Conservation (phyloP, 2,329 filamentous ascomycete genomes). For the Stagonosporopsis rhizophila region DNA sequence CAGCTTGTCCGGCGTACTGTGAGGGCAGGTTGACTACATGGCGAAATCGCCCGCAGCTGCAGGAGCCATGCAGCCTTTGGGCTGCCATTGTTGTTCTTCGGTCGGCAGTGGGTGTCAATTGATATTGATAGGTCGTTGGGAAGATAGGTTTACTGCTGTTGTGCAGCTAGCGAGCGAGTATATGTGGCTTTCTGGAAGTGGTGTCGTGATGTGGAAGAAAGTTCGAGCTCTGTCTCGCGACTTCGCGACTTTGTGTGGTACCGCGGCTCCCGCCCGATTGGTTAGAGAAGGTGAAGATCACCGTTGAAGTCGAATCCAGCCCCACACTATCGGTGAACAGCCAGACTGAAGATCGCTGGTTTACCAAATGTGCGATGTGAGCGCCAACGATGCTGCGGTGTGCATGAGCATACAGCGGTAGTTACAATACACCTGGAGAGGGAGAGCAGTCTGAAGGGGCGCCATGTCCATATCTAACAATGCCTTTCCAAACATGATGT, state of each 20-base stretch:
- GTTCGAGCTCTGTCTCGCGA: slow-evolving; percentile 17
- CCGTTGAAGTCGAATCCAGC: slow-evolving; percentile 1
- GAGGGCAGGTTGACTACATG: slow-evolving; percentile 77
- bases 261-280: slow-evolving; percentile 8
- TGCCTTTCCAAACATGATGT: neutral
- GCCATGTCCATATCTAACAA: too few relatives aligned
- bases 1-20: slow-evolving; percentile 69
- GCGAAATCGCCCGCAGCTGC: slow-evolving; percentile 84
- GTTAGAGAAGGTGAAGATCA: slow-evolving; percentile 6
- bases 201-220: slow-evolving; percentile 9
- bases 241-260: slow-evolving; percentile 8
- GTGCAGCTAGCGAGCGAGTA: slow-evolving; percentile 2
- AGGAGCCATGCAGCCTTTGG: slow-evolving; percentile 73
- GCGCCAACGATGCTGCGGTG: too few relatives aligned
- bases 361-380: too few relatives aligned
- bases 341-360: neutral
- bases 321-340: neutral
- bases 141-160: neutral
- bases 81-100: slow-evolving; percentile 33
- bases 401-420: too few relatives aligned
- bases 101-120: neutral
- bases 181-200: slow-evolving; percentile 12
- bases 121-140: too few relatives aligned
- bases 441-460: neutral
- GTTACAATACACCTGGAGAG: too few relatives aligned